Base-by-base conservation (phyloP, 2,329 filamentous ascomycete genomes). In the Emmonsiellopsis sp. region DNA sequence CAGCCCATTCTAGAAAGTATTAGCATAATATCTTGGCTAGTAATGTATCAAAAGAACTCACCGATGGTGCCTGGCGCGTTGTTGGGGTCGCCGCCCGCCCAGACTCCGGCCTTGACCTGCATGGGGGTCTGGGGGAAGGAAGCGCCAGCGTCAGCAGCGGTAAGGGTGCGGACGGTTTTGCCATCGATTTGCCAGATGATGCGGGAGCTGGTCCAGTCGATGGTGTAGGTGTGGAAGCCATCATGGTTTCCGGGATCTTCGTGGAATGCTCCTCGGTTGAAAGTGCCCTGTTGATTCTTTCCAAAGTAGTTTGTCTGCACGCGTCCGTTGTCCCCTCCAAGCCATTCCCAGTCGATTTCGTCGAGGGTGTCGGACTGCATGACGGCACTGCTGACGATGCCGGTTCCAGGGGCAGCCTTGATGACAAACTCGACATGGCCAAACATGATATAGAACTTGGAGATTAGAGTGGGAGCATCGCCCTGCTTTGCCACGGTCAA, bases 391-490 rank as follows among this genome's bases (percentile, higher is more conserved):
- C 89, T 95, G 59, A 98, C 91, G 63, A 98, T 96, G 55, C 93
- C 93, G 8, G 82, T 84, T 7, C 93, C 93, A 0, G 90, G 85
- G 8, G 93, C 90, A 30, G 89, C 84, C 72, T 92, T 91, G 76
- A 96, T 79, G 34, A 82, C 85, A 61, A 91, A 82, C 60, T 95
- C 87, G 65, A 96, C 87, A 58, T 85, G 87, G 61, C 93, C 93
- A 69, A 96, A 98, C 93, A 98, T 97, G 75, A 98, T 95, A 78
- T 96, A 97, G 81, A 95, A 97, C 64, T 93, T 82, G 57, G 90
- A 95, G 59, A 80, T 80, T 57, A 98, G 81, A 68, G 92, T 86
- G 0, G 93, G 93, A 2, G 89, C 82, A 66, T 98, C 89, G 54
- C 92, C 91, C 50, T 84, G 78, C 65, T 84, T 75, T 51, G 82